Percentiles rank a stretch among this genome's conserved stretches.
Conservation (phyloP, 805 yeast species). For the Kuraishia ogatae region DNA sequence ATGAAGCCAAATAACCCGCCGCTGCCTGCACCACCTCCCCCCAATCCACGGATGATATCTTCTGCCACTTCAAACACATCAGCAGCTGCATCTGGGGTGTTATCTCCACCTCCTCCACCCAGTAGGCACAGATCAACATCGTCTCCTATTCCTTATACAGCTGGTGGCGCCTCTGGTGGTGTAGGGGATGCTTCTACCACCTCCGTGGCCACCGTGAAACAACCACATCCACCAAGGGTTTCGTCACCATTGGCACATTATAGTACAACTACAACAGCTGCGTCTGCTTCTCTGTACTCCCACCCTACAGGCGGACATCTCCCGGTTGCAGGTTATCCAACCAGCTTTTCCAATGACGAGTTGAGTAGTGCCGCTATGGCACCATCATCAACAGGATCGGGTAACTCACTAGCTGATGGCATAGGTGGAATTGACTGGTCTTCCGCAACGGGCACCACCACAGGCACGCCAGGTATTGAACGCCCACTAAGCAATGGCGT, state of each 20-base stretch:
- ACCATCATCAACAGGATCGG: slow-evolving; percentile 10
- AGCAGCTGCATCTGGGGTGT: slow-evolving; percentile 5
- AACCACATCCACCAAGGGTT: slow-evolving; percentile 7
- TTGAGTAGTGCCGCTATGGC: slow-evolving; percentile 4
- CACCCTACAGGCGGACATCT: slow-evolving; percentile 11
- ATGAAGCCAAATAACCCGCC: slow-evolving; percentile 7
- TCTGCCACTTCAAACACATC: background rate
- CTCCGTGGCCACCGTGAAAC: background rate
- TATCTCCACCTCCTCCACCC: slow-evolving; percentile 10
- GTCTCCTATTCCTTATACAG: slow-evolving; percentile 13
- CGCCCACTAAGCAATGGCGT: background rate
- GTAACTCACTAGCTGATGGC: background rate
- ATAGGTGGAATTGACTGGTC: background rate
- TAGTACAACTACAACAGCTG: slow-evolving; percentile 16
- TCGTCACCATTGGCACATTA: slow-evolving; percentile 15
- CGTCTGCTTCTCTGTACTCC: slow-evolving; percentile 13
- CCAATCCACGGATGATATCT: background rate
- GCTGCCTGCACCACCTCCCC: slow-evolving; percentile 9
- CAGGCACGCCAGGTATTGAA: background rate
- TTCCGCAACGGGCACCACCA: background rate
- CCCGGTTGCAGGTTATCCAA: slow-evolving; percentile 10
- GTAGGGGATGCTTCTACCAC: background rate
- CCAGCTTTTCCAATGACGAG: slow-evolving; percentile 11
- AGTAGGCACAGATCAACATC: slow-evolving; percentile 12
- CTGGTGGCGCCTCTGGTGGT: background rate